Conservation (phyloP, 2,329 filamentous ascomycete species). For the Aspergillus transmontanensis region DNA sequence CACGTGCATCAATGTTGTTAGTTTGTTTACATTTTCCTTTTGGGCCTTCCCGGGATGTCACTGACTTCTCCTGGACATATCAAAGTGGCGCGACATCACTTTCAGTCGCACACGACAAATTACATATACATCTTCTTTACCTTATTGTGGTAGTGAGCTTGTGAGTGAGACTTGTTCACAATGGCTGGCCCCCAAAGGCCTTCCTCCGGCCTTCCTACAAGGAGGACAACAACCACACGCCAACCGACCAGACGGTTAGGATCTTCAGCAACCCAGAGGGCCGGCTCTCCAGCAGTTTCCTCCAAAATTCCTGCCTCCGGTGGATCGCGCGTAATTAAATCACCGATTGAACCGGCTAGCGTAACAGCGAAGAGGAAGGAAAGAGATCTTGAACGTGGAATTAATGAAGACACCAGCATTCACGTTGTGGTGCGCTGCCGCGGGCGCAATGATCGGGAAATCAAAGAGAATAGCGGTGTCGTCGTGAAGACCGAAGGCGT, state of each 20-base stretch:
- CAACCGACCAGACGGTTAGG: constrained; percentile 56
- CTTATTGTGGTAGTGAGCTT: background rate
- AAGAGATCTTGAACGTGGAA: constrained; percentile 74
- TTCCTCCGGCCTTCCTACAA: constrained; percentile 50
- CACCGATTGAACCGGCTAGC: constrained; percentile 51
- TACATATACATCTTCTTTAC: background rate
- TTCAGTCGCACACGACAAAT: background rate
- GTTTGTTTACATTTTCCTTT: constrained; percentile 38
- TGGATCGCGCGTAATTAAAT: constrained; percentile 41
- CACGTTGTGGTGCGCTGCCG: constrained; percentile 95
- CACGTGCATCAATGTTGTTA: constrained; percentile 17
- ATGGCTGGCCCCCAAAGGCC: constrained; percentile 61
- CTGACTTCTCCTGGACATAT: background rate
- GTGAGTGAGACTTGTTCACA: constrained; percentile 13
- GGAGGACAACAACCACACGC: constrained; percentile 49
- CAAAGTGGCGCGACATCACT: background rate
- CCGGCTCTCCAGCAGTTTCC: constrained; percentile 72
- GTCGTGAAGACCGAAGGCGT: constrained; percentile 87
- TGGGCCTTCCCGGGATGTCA: constrained; percentile 14
- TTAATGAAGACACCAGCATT: constrained; percentile 87
- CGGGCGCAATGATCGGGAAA: constrained; percentile 88
- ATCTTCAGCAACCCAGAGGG: constrained; percentile 55
- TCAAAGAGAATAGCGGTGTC: constrained; percentile 91
- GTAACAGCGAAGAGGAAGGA: constrained; percentile 80
- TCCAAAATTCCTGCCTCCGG: constrained; percentile 57